Conservation (phyloP, 2,329 filamentous ascomycete genomes). For the Pseudogymnoascus sp. region DNA sequence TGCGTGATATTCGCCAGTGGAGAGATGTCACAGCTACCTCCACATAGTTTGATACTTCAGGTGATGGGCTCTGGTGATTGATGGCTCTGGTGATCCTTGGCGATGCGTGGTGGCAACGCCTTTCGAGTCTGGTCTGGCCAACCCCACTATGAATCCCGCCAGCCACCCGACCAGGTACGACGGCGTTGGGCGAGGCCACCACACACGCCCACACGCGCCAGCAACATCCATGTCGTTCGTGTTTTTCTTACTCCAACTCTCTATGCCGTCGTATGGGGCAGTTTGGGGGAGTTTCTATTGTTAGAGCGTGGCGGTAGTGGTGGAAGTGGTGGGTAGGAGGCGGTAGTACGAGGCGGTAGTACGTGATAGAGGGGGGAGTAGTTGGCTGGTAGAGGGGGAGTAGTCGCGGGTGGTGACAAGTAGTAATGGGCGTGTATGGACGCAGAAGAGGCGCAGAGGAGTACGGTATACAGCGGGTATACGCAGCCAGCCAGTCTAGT, state of each 20-base stretch:
- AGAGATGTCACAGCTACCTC: neutral
- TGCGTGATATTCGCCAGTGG: neutral
- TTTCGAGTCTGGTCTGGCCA: neutral
- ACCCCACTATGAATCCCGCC: neutral
- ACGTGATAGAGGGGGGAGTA: neutral
- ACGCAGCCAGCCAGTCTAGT: too few relatives aligned
- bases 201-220: neutral
- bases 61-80: too few relatives aligned
- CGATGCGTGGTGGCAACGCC: neutral
- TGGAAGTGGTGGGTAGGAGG: too few relatives aligned
- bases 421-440: neutral
- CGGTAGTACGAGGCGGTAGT: neutral
- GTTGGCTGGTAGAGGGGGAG: too few relatives aligned
- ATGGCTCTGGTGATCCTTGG: neutral
- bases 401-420: neutral
- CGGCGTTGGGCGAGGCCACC: neutral
- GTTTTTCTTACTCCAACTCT: neutral
- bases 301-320: neutral
- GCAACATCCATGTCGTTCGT: neutral
- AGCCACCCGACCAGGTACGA: slow-evolving; percentile 3
- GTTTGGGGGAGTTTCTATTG: neutral
- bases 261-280: neutral
- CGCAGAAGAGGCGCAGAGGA: neutral
- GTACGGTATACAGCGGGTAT: neutral
- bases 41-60: neutral